Evolutionary conservation across 2,329 filamentous ascomycete species (phyloP).

Genomic region (Mariannaea elegans): DNA sequence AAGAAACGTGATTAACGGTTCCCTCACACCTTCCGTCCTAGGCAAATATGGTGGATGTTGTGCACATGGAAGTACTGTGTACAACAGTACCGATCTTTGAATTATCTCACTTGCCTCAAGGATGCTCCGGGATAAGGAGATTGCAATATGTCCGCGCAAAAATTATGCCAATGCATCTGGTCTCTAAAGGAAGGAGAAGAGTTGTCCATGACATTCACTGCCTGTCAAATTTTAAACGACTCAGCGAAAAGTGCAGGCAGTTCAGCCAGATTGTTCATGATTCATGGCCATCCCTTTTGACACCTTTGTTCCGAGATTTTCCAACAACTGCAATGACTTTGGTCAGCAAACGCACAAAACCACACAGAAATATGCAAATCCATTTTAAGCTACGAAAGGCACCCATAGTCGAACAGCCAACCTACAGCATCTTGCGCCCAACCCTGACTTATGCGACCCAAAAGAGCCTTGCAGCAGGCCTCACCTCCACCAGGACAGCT

Average conservation of each 20-base stretch:
- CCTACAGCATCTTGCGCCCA: not conserved
- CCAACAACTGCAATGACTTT: conserved; percentile 22
- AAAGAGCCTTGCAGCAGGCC: not conserved
- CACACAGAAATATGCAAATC: not conserved
- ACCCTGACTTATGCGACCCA: not conserved
- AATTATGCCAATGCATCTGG: not conserved
- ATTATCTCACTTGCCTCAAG: not conserved
- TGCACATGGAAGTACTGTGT: no score
- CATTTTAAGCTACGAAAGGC: not conserved
- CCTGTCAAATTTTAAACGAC: not conserved
- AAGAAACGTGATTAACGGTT: no score
- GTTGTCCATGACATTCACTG: not conserved
- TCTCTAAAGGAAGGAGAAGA: not conserved
- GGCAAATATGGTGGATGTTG: no score
- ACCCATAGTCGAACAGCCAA: not conserved
- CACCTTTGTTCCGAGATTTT: not conserved
- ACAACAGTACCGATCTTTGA: no score
- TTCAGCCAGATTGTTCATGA: no score
- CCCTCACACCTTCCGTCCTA: no score
- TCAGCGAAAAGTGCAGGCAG: not conserved
- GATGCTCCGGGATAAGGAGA: no score
- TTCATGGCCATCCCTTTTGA: no score
- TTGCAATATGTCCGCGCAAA: no score
- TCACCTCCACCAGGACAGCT: not conserved
- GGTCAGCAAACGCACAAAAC: conserved; percentile 19